Conservation (phyloP, 306 rosid genomes). For the Vicia villosa region DNA sequence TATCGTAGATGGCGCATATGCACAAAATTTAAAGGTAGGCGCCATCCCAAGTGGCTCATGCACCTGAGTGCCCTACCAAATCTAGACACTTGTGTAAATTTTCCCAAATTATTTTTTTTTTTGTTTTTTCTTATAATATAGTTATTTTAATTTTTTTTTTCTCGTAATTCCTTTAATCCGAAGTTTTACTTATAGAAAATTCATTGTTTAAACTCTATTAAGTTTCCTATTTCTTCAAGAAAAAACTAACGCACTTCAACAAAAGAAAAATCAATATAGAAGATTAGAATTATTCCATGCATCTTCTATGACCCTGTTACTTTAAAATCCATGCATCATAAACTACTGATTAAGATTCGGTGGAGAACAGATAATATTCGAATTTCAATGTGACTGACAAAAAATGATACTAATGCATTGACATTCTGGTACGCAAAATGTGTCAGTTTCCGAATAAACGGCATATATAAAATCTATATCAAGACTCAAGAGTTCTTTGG, state of each 20-base stretch:
- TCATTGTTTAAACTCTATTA: not conserved
- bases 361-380: not conserved
- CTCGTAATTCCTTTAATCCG: too few relatives aligned
- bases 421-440: slow-evolving; percentile 30
- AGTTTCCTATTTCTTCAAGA: not conserved
- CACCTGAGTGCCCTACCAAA: too few relatives aligned
- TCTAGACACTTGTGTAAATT: too few relatives aligned
- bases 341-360: not conserved
- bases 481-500: not conserved
- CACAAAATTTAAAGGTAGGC: too few relatives aligned
- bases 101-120: too few relatives aligned
- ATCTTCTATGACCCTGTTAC: not conserved
- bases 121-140: too few relatives aligned
- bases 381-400: not conserved
- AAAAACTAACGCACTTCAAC: not conserved
- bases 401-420: slow-evolving; percentile 29
- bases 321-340: not conserved
- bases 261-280: too few relatives aligned
- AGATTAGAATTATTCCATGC: not conserved
- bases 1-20: too few relatives aligned
- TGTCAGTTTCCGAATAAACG: not conserved
- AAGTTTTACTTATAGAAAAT: too few relatives aligned
- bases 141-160: too few relatives aligned
- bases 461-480: not conserved
- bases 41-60: too few relatives aligned